These are phyloP conservation scores for Westerdykella ornata DNA, from an alignment of 2,329 filamentous ascomycete species.

Conservation along the genomic window DNA sequence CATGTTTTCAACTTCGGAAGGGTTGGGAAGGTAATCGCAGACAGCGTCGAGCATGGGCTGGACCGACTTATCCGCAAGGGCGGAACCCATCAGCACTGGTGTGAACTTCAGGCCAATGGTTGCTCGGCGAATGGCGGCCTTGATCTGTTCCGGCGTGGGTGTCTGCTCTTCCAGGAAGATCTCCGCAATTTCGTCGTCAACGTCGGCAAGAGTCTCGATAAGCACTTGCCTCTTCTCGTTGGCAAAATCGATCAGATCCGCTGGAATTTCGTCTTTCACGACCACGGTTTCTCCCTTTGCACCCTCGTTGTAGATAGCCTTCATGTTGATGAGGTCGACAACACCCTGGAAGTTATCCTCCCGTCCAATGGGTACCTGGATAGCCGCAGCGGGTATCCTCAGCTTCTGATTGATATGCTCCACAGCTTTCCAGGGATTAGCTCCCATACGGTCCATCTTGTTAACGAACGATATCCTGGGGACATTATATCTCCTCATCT, in stretches of 20 bases:
- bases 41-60: conserved; percentile 97
- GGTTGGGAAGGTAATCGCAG: conserved; percentile 92
- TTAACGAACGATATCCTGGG: conserved; percentile 95
- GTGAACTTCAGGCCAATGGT: conserved; percentile 89
- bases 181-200: conserved; percentile 96
- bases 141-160: conserved; percentile 76
- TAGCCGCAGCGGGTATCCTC: conserved; percentile 82
- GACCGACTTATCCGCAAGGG: conserved; percentile 86
- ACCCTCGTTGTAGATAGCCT: conserved; percentile 87
- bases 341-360: conserved; percentile 92
- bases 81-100: conserved; percentile 93
- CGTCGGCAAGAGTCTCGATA: conserved; percentile 92
- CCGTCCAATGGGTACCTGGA: conserved; percentile 88
- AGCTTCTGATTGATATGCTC: conserved; percentile 97
- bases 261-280: conserved; percentile 73
- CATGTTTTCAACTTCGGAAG: conserved; percentile 78
- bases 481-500: conserved; percentile 98
- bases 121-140: conserved; percentile 80
- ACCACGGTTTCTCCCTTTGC: conserved; percentile 67
- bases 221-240: conserved; percentile 77
- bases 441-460: conserved; percentile 99
- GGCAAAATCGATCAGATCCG: conserved; percentile 66
- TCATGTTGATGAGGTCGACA: conserved; percentile 87
- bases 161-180: conserved; percentile 82
- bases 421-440: conserved; percentile 94